Conservation (phyloP, 139 green algal species). For the Chlorella sp. region DNA sequence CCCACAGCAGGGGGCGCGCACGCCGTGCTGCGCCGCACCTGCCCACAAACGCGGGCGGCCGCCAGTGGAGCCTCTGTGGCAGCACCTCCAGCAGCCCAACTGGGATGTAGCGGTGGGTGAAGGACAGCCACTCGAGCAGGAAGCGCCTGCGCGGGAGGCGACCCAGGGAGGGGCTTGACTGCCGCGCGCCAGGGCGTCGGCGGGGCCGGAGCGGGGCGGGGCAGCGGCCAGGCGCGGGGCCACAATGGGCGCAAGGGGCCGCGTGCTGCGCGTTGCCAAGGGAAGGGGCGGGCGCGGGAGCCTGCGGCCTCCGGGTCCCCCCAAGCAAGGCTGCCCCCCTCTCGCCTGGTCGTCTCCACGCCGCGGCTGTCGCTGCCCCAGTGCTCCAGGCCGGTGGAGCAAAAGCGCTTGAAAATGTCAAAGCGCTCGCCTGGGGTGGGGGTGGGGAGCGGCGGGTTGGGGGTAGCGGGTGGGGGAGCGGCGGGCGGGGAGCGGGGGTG, state of each 20-base stretch:
- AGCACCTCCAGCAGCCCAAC: conserved; percentile 89
- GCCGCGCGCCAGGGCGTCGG: no score
- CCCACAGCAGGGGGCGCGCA: no score
- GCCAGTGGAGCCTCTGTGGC: conserved; percentile 75
- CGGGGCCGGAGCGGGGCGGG: background rate
- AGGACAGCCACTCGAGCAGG: conserved; percentile 96
- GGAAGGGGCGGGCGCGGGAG: background rate
- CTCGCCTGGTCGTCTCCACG: conserved; percentile 87
- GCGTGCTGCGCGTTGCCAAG: background rate
- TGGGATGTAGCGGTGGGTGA: conserved; percentile 94
- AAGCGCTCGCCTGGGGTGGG: conserved; percentile 72
- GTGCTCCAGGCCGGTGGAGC: conserved; percentile 84
- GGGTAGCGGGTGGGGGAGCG: background rate
- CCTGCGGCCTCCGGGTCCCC: background rate
- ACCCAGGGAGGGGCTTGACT: no score
- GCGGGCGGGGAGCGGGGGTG: background rate
- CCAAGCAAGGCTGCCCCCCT: background rate
- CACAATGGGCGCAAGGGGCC: background rate
- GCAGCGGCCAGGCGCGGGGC: background rate
- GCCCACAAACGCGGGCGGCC: conserved; percentile 65
- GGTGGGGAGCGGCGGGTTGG: no score
- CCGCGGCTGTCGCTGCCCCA: conserved; percentile 91
- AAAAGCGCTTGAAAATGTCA: conserved; percentile 84
- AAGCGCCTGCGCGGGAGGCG: conserved; percentile 62
- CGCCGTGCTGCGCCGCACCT: no score